Evolutionary conservation across 805 yeast species (phyloP).

Genomic region (Pichia scutulata): DNA sequence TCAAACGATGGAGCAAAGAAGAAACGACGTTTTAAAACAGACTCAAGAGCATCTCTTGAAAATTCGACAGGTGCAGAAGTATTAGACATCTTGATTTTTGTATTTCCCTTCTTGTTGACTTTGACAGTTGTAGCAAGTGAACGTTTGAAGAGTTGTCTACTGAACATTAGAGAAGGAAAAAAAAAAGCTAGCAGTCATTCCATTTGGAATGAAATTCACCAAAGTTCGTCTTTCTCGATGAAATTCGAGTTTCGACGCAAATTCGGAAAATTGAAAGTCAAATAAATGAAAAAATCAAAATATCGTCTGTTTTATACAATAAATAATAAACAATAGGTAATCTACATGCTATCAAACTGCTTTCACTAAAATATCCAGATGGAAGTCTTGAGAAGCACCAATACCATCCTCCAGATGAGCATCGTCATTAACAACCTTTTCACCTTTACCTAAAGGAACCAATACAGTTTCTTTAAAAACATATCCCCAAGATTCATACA

Average conservation of each 20-base stretch:
- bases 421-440: conserved; percentile 10
- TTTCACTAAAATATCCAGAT: conserved; percentile 32
- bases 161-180: neutral
- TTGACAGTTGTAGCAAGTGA: neutral
- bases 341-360: no score
- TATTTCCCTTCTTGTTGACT: neutral
- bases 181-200: neutral
- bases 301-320: no score
- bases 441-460: conserved; percentile 18
- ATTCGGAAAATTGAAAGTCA: neutral
- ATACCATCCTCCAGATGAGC: conserved; percentile 32
- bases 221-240: no score
- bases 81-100: neutral
- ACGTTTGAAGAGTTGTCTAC: neutral
- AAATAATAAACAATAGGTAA: no score
- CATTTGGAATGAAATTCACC: neutral
- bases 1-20: conserved; percentile 97
- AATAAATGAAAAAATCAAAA: neutral
- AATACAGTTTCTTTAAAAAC: conserved; percentile 18
- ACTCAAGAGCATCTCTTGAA: conserved; percentile 82
- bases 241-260: neutral
- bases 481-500: conserved; percentile 39
- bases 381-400: conserved; percentile 33
- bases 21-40: conserved; percentile 88
- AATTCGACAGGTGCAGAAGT: conserved; percentile 30